These are phyloP conservation scores for Marasmius sp. DNA, from an alignment of 1,284 basidiomycete genomes.

Conservation along the genomic window DNA sequence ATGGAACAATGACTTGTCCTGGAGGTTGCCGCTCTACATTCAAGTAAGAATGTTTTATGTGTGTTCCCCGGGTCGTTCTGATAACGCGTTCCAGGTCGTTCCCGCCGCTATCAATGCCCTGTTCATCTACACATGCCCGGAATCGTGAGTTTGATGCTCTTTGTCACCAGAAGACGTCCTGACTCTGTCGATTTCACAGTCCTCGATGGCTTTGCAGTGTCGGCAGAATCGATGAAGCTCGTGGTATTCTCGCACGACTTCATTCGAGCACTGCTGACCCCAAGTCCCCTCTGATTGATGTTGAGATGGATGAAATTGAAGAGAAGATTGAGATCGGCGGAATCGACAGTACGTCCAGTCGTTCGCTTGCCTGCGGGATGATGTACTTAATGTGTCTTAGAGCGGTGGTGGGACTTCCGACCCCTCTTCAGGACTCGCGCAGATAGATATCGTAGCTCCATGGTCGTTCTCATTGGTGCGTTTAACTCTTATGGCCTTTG, in stretches of 20 bases:
- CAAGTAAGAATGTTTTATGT: conserved; percentile 30
- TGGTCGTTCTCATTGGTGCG: conserved; percentile 50
- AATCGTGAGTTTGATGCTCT: conserved; percentile 36
- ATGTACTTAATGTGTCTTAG: conserved; percentile 21
- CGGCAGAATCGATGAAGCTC: conserved; percentile 41
- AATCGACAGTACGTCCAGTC: conserved; percentile 35
- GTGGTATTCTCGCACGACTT: conserved; percentile 41
- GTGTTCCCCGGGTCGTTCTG: background rate
- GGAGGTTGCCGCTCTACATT: conserved; percentile 51
- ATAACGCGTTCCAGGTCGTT: conserved; percentile 28
- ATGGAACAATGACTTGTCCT: conserved; percentile 40
- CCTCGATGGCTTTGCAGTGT: conserved; percentile 53
- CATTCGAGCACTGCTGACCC: conserved; percentile 47
- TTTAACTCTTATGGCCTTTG: background rate
- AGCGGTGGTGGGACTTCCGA: conserved; percentile 56
- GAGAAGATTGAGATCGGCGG: conserved; percentile 47
- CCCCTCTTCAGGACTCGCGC: conserved; percentile 45
- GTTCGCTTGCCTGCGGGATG: background rate
- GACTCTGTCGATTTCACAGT: conserved; percentile 22
- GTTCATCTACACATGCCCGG: conserved; percentile 46
- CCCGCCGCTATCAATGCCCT: conserved; percentile 46
- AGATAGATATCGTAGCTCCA: conserved; percentile 47
- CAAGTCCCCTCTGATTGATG: conserved; percentile 48
- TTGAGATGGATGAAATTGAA: conserved; percentile 54
- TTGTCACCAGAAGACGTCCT: conserved; percentile 5